These are phyloP conservation scores for Anthostomella pinea DNA, from an alignment of 2,329 filamentous ascomycete genomes.

Conservation along the genomic window DNA sequence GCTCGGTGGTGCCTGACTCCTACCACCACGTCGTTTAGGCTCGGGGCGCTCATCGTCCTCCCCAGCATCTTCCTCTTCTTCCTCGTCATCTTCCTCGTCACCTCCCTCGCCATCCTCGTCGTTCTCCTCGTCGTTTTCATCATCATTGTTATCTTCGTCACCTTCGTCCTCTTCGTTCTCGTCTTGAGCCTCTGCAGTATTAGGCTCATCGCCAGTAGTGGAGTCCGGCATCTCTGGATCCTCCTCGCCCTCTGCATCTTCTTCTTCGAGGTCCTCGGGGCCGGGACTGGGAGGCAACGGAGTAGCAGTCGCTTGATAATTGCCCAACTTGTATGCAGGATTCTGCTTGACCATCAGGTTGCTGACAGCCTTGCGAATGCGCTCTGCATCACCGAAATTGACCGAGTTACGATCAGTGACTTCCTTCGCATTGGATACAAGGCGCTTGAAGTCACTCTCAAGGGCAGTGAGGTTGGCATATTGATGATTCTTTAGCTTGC, in stretches of 20 bases:
- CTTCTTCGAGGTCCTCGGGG: slow-evolving; percentile 39
- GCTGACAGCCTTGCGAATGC: slow-evolving; percentile 79
- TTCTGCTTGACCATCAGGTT: slow-evolving; percentile 87
- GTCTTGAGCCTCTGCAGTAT: slow-evolving; percentile 32
- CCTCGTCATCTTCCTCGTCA: slow-evolving; percentile 25
- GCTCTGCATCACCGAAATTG: slow-evolving; percentile 80
- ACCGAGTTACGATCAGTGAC: slow-evolving; percentile 72
- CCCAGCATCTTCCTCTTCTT: slow-evolving; percentile 20
- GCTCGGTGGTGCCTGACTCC: slow-evolving; percentile 28
- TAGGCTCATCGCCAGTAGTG: slow-evolving; percentile 22
- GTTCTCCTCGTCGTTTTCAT: slow-evolving; percentile 18
- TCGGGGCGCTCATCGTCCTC: slow-evolving; percentile 20
- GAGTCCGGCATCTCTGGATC: slow-evolving; percentile 17
- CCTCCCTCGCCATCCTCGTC: slow-evolving; percentile 27
- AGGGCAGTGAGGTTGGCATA: slow-evolving; percentile 71
- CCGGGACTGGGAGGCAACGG: slow-evolving; percentile 56
- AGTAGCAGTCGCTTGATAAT: slow-evolving; percentile 70
- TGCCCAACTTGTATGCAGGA: slow-evolving; percentile 69
- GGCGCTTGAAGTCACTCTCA: slow-evolving; percentile 82
- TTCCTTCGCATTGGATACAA: slow-evolving; percentile 84
- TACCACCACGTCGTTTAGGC: slow-evolving; percentile 14
- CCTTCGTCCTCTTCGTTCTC: slow-evolving; percentile 29
- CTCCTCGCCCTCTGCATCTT: slow-evolving; percentile 20
- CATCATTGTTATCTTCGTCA: slow-evolving; percentile 30
- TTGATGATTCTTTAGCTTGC: slow-evolving; percentile 65